Base-by-base conservation (phyloP, 2,329 filamentous ascomycete genomes). In the Fusarium sp. region DNA sequence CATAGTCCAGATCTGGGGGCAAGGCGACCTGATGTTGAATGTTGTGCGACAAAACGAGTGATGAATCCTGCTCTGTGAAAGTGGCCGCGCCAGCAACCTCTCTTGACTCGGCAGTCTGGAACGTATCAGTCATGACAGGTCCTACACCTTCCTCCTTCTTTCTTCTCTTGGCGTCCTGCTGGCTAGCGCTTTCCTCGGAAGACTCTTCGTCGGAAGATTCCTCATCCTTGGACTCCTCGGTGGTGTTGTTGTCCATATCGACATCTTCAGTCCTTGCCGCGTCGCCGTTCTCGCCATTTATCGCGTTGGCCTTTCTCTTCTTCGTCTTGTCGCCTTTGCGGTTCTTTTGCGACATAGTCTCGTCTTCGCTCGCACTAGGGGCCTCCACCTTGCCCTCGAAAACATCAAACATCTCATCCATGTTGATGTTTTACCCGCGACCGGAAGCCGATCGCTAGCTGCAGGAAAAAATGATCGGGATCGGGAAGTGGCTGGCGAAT, bases 11-110 rank as follows among this genome's bases (percentile, higher is more conserved):
- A 79, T 97, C 93, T 12, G 95, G 95, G 4, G 96, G 96, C 22
- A 99, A 86, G 15, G 96, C 93, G 74, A 98, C 96, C 82, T 99
- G 95, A 85, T 99, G 96, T 81, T 97, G 95, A 75, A 99, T 97
- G 83, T 99, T 97, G 84, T 99, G 97, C 49, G 94, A 95, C 55
- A 99, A 83, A 24, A 97, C 91, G 29, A 99, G 89, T 8, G 91
- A 89, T 49, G 89, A 85, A 29, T 94, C 92, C 71, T 89, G 79
- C 85, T 86, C 72, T 18, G 87, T 83, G 59, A 90, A 86, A 11
- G 93, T 94, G 32, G 91, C 89, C 8, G 93, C 91, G 27, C 91
- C 92, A 24, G 92, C 93, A 42, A 99, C 88, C 81, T 98, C 93
- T 85, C 95, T 88, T 70, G 95, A 97, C 82, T 97, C 91, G 77